Base-by-base conservation (phyloP, 2,329 filamentous ascomycete species). In the Lachnellula occidentalis region DNA sequence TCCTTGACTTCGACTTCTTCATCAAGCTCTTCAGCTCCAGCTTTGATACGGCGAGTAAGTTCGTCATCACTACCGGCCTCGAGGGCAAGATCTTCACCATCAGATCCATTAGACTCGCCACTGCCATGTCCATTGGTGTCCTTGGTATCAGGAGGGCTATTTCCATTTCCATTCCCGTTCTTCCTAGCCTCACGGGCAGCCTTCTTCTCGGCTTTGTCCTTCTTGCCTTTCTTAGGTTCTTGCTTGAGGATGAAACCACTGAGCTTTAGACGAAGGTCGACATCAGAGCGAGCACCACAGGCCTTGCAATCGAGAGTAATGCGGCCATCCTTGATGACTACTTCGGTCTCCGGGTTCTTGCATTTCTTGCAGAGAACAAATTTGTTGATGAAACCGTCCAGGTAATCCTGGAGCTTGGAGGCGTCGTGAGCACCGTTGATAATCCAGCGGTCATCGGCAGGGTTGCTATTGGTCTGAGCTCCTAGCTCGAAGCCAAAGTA, bases 351-450 rank as follows among this genome's bases (percentile, higher is more conserved):
- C 36, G 94, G 94, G 74, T 99, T 99, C 85, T 96, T 96, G 87
- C 94, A 99, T 74, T 95, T 92, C 79, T 95, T 95, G 88, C 94
- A 99, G 61, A 99, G 91, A 68, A 99, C 94, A 66, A 97, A 99
- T 78, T 90, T 96, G 79, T 86, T 82, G 77, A 99, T 99, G 82
- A 99, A 99, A 67, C 92, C 92, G 72, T 97, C 92, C 48, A 99
- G 88, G 67, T 96, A 92, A 72, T 97, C 94, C 79, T 99, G 94
- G 48, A 99, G 87, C 80, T 97, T 97, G 73, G 80, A 77, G 60
- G 92, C 86, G 65, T 99, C 94, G 72, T 99, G 94, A 64, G 92
- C 90, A 71, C 94, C 94, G 77, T 99, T 99, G 83, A 99, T 97
- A 77, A 99, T 99, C 92, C 94, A 99, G 72, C 94, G 94, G 73